Conservation (phyloP, 2,329 filamentous ascomycete genomes). For the Hymenoscyphus occultus region DNA sequence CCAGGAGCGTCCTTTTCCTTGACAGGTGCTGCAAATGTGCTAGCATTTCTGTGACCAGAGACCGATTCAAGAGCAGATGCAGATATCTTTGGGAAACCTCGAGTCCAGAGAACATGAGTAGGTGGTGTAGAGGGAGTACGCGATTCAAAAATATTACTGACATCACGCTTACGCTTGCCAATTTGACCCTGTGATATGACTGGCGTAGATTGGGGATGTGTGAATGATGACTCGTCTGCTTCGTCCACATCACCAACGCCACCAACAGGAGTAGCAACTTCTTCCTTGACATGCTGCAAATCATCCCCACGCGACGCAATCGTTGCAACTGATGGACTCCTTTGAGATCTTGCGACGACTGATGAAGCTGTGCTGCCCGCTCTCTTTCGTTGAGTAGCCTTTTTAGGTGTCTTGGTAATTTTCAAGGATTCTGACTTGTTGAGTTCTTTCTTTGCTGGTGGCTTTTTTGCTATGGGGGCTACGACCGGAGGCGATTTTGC, state of each 20-base stretch:
- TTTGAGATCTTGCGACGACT: constrained; percentile 36
- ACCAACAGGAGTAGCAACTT: constrained; percentile 53
- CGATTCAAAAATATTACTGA: constrained; percentile 23
- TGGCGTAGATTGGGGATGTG: constrained; percentile 15
- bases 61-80: constrained; percentile 73
- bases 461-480: constrained; percentile 11
- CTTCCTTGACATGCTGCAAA: constrained; percentile 51
- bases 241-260: constrained; percentile 56
- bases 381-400: constrained; percentile 22
- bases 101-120: constrained; percentile 70
- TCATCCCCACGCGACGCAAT: constrained; percentile 49
- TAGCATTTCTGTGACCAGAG: constrained; percentile 71
- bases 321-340: constrained; percentile 41
- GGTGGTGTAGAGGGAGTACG: constrained; percentile 54
- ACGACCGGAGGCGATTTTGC: constrained; percentile 35
- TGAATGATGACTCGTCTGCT: constrained; percentile 50
- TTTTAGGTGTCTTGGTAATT: constrained; percentile 14
- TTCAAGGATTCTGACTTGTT: constrained; percentile 18
- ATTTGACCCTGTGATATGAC: constrained; percentile 38
- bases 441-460: constrained; percentile 15
- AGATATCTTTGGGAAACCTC: constrained; percentile 71
- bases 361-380: constrained; percentile 33
- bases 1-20: constrained; percentile 73
- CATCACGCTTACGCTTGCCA: constrained; percentile 56
- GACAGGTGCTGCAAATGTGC: constrained; percentile 74